Base-by-base conservation (phyloP, 495 filamentous ascomycete species). In the Chaetomidium leptoderma region DNA sequence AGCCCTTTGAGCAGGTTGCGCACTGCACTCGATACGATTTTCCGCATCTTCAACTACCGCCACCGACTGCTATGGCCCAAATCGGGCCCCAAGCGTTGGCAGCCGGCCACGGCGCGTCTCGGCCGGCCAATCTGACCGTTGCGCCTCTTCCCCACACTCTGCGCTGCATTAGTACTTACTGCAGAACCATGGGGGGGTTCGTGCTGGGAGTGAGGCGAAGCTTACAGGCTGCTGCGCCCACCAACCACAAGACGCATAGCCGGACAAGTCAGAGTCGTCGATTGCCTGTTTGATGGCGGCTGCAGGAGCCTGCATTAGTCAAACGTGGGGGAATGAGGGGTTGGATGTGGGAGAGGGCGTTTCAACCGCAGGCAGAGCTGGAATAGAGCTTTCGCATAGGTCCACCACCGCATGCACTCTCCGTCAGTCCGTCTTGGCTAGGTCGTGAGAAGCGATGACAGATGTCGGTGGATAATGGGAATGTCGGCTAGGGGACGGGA, bases 301-400 rank as follows among this genome's bases (percentile, higher is more conserved):
- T 63, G 65, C 65, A 62, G 58, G 6, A 59, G 64, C 52, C 42
- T 59, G 70, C 70, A 72, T 69, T 70, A 71, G 66, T 51, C 55
- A 64, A 71, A 70, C 70, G 70, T 72, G 66, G 70, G 68, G 70
- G 68, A 68, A 19, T 62, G 63, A 61, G 65, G 61, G 57, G 59
- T 60, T 57, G 40, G 9, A 43, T 40, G 57, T 57, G 17, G 55
- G 30, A 19, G 54, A 42, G 54, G 8, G 17, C 16, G 44, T 58
- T 52, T 50, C 46, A 50, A 47, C 36, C 40, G 33, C 43, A 40
- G 11, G 16, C 10, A 21, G 30, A 24, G n/a, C 58, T 23, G 16
- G 44, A 51, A 44, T 63, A 52, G 23, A 43, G 57, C 40, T 26
- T 9, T n/a, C 46, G 39, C 52, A 60, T 51, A 63, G 56, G 57